Conservation (phyloP, 495 filamentous ascomycete genomes). For the Choiromyces venosus region DNA sequence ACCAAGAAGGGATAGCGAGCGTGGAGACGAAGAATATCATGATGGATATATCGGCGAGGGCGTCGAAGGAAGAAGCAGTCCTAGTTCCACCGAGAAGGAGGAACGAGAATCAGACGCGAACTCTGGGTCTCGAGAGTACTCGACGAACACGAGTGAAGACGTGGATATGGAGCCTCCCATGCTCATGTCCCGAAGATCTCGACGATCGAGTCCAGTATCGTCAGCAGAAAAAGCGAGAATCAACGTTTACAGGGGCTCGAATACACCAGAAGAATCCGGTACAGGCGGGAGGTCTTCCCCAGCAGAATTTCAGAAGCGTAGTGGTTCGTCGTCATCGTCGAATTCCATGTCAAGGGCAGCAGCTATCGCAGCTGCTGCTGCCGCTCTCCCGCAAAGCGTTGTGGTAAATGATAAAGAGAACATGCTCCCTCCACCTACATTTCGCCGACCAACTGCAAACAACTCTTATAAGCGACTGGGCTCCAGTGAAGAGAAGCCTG, state of each 20-base stretch:
- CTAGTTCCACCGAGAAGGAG: slow-evolving; percentile 16
- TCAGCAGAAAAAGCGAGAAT: slow-evolving; percentile 22
- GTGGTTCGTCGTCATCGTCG: slow-evolving; percentile 22
- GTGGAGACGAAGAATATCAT: slow-evolving; percentile 26
- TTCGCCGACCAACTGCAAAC: slow-evolving; percentile 29
- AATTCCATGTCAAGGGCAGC: slow-evolving; percentile 30
- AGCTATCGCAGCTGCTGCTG: slow-evolving; percentile 29
- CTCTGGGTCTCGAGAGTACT: slow-evolving; percentile 24
- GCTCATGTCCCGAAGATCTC: slow-evolving; percentile 32
- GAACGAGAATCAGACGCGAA: slow-evolving; percentile 23
- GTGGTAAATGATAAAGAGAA: slow-evolving; percentile 38
- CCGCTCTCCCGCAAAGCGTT: slow-evolving; percentile 23
- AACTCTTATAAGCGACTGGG: slow-evolving; percentile 24
- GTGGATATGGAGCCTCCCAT: slow-evolving; percentile 17
- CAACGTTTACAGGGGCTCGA: slow-evolving; percentile 17
- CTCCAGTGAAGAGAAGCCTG: slow-evolving; percentile 26
- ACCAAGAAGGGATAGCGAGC: slow-evolving; percentile 37
- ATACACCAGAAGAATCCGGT: slow-evolving; percentile 17
- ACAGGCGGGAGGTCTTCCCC: slow-evolving; percentile 22
- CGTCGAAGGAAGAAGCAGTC: slow-evolving; percentile 17
- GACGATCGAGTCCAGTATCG: slow-evolving; percentile 34
- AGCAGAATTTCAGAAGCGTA: slow-evolving; percentile 19
- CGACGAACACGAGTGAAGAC: slow-evolving; percentile 13
- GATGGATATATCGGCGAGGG: slow-evolving; percentile 32
- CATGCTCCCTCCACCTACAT: slow-evolving; percentile 38